These are phyloP conservation scores for Kalanchoe fedtschenkoi DNA, from an alignment of 164 flowering plant species.

Conservation along the genomic window DNA sequence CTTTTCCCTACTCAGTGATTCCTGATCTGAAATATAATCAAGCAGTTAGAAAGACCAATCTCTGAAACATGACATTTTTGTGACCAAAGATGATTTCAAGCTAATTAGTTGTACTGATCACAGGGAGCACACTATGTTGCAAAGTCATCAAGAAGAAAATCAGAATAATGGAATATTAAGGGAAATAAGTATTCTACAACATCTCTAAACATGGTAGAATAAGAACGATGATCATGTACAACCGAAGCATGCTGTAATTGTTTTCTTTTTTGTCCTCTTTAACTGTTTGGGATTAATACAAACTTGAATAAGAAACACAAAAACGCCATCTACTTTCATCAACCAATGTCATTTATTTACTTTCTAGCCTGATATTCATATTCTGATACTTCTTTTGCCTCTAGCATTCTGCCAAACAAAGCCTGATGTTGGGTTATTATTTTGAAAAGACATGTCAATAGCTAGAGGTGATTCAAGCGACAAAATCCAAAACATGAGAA, in stretches of 20 bases:
- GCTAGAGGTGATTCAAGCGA: too few species aligned
- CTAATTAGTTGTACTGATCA: background rate
- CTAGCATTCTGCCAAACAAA: background rate
- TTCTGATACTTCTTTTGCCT: background rate
- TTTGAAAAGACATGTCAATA: too few species aligned
- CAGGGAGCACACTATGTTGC: background rate
- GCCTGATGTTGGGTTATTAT: too few species aligned
- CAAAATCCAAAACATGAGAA: too few species aligned
- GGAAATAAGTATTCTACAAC: background rate
- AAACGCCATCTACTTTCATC: background rate
- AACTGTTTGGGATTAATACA: background rate
- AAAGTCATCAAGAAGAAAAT: background rate
- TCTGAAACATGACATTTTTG: too few species aligned
- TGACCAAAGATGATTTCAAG: background rate
- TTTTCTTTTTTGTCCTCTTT: background rate
- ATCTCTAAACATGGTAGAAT: background rate
- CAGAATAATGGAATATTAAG: background rate
- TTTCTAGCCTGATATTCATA: background rate
- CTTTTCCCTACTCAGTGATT: slow-evolving; percentile 29
- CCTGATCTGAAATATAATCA: slow-evolving; percentile 37
- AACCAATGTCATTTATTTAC: background rate
- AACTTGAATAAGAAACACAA: background rate
- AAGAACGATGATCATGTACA: background rate
- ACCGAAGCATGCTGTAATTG: background rate
- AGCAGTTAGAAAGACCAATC: slow-evolving; percentile 11